Base-by-base conservation (phyloP, 73 alveolate genomes). In the Durusdinium trenchii region DNA sequence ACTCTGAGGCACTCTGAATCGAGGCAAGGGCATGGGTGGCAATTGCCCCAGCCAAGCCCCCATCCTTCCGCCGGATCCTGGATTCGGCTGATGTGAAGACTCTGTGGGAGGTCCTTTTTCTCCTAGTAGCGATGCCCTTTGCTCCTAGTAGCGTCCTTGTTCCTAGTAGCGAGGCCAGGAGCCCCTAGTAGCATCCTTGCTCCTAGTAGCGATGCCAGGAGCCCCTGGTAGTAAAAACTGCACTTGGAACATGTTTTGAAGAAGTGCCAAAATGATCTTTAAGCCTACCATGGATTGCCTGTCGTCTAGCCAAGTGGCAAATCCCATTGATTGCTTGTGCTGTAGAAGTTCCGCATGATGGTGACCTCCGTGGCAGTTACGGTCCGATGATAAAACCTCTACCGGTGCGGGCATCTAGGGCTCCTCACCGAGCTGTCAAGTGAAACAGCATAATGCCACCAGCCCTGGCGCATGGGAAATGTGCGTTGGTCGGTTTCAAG, bases 391-490 rank as follows among this genome's bases (percentile, higher is more conserved):
- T n/a, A n/a, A n/a, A n/a, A n/a, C n/a, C n/a, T n/a, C n/a, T n/a
- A n/a, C n/a, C n/a, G n/a, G n/a, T n/a, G n/a, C n/a, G n/a, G n/a
- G n/a, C n/a, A n/a, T 20, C 36, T n/a, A 20, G 7, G 47, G 60
- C 86, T 3, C 61, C 40, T 10, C 38, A 52, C 93, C 18, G 99
- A 94, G 51, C 91, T 76, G 67, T 94, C 99, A 28, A 94, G 83
- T 52, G 99, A 73, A 51, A 94, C 99, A 14, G 99, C 99, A 43
- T 94, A 94, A 67, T 94, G 99, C 99, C 99, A 94, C 99, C 99
- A 94, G 47, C 95, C 95, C 83, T 86, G 84, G n/a, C n/a, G n/a
- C n/a, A n/a, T n/a, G n/a, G n/a, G n/a, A n/a, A n/a, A n/a, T n/a
- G n/a, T n/a, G n/a, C n/a, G n/a, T n/a, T n/a, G n/a, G n/a, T n/a